Evolutionary conservation across 2,329 filamentous ascomycete species (phyloP).

Genomic region (Venturia carpophila): DNA sequence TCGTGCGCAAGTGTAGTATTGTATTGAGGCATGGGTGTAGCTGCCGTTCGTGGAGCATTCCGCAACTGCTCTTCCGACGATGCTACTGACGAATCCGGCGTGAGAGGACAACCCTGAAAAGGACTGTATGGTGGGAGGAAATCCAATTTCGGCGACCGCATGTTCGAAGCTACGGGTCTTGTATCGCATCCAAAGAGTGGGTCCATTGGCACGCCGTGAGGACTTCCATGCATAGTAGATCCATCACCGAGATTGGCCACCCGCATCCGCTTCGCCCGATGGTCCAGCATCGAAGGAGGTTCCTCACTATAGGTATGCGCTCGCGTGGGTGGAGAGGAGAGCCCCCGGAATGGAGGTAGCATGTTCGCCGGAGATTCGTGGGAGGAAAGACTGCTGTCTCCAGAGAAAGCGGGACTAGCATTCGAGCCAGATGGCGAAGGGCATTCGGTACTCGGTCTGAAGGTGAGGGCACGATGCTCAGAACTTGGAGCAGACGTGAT

Average conservation of each 20-base stretch:
- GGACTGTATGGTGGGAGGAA: constrained; percentile 31
- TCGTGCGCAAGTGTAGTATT: constrained; percentile 26
- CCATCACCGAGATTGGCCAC: constrained; percentile 24
- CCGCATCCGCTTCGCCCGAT: constrained; percentile 30
- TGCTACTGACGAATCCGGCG: constrained; percentile 34
- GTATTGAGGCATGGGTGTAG: constrained; percentile 16
- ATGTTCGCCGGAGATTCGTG: constrained; percentile 17
- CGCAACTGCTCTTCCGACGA: constrained; percentile 28
- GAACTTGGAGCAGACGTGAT: constrained; percentile 12
- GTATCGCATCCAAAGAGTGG: constrained; percentile 13
- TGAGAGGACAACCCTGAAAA: constrained; percentile 39
- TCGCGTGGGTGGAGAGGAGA: constrained; percentile 9
- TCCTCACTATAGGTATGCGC: constrained; percentile 16
- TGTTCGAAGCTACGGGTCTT: constrained; percentile 22
- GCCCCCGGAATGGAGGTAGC: constrained; percentile 11
- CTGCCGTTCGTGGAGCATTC: constrained; percentile 15
- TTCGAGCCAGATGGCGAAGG: constrained; percentile 11
- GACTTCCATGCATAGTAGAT: constrained; percentile 1
- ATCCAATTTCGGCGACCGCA: constrained; percentile 30
- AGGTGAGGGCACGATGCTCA: neutral
- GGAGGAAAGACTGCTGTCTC: constrained; percentile 5
- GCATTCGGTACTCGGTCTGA: constrained; percentile 11
- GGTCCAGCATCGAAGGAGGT: constrained; percentile 23
- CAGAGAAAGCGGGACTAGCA: constrained; percentile 11
- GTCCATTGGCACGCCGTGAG: neutral